These are phyloP conservation scores for Scenedesmus sp. DNA, from an alignment of 163 green algal species.

Conservation along the genomic window DNA sequence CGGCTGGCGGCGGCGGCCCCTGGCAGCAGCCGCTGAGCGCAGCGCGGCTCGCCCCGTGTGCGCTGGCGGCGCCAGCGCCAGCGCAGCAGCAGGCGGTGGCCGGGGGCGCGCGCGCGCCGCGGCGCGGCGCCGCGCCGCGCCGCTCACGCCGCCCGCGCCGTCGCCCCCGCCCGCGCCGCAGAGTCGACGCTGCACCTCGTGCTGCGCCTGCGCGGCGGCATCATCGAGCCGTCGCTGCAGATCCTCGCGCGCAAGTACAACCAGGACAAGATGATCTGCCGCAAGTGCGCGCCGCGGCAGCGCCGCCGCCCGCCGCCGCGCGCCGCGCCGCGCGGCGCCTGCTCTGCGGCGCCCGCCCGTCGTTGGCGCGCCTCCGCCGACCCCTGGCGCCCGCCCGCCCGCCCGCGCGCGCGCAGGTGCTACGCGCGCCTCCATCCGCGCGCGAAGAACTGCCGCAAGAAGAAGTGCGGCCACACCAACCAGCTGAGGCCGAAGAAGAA, in stretches of 20 bases:
- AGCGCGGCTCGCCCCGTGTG: neutral
- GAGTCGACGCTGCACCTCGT: conserved; percentile 93
- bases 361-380: neutral
- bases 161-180: conserved; percentile 9
- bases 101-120: too few relatives aligned
- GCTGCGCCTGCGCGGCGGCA: conserved; percentile 86
- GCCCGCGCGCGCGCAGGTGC: conserved; percentile 76
- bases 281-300: too few relatives aligned
- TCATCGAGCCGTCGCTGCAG: conserved; percentile 99
- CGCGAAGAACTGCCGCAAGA: conserved; percentile 99
- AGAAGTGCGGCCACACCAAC: conserved; percentile 97
- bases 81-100: too few relatives aligned
- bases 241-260: conserved; percentile 99
- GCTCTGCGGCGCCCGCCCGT: too few relatives aligned
- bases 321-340: too few relatives aligned
- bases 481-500: conserved; percentile 98
- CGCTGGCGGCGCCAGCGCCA: too few relatives aligned
- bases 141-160: neutral
- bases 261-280: conserved; percentile 99
- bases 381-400: too few relatives aligned
- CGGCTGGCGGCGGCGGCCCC: neutral
- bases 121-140: too few relatives aligned
- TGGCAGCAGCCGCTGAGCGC: too few relatives aligned
- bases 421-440: conserved; percentile 98
- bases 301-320: too few relatives aligned